These are phyloP conservation scores for Akanthomyces lecanii DNA, from an alignment of 2,329 filamentous ascomycete species.

Conservation along the genomic window DNA sequence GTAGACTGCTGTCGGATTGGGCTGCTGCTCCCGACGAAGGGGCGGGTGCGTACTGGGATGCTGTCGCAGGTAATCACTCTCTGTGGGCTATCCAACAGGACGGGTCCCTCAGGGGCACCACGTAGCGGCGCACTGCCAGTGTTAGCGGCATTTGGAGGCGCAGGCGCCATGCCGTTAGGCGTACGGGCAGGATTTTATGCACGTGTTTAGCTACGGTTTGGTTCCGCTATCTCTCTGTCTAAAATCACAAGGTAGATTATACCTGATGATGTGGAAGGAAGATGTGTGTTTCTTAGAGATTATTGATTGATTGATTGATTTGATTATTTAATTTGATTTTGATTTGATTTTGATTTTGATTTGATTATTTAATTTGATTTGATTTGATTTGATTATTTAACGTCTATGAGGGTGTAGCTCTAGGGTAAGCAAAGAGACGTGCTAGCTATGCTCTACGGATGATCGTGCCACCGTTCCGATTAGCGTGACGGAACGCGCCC, in stretches of 20 bases:
- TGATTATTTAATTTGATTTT: no score
- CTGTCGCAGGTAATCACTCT: not conserved
- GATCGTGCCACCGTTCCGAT: no score
- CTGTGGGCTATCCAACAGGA: not conserved
- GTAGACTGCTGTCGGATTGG: not conserved
- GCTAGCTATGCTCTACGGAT: no score
- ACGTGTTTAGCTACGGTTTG: not conserved
- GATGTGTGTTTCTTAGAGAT: no score
- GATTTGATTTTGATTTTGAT: no score
- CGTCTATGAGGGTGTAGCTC: no score
- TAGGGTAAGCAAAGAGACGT: no score
- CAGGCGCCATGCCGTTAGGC: not conserved
- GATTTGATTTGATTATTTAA: no score
- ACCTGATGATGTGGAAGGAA: no score
- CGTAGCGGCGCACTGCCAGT: not conserved
- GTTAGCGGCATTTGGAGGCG: not conserved
- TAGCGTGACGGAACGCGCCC: no score
- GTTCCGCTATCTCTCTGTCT: constrained; percentile 5
- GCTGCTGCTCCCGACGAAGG: not conserved
- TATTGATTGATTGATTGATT: no score
- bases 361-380: no score
- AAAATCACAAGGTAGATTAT: not conserved
- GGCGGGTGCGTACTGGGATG: not conserved
- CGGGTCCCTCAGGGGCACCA: not conserved
- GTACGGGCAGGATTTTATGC: not conserved